Conservation (phyloP, 805 yeast genomes). For the Candida gorgasii region DNA sequence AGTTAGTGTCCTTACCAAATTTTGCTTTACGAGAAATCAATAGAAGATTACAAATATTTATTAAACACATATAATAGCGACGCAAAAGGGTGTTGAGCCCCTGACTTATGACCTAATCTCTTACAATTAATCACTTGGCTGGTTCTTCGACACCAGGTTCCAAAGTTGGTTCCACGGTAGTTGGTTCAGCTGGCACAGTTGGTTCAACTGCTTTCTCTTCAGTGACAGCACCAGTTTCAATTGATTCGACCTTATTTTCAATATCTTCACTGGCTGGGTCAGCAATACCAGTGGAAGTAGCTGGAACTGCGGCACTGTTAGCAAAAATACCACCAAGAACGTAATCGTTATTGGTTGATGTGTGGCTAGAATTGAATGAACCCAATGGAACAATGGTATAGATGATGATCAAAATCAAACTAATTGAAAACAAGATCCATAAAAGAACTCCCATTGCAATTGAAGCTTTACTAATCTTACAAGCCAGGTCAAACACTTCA, state of each 20-base stretch:
- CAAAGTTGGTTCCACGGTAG: not conserved
- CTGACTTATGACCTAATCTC: not conserved
- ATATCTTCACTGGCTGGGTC: not conserved
- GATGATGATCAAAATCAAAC: constrained; percentile 18
- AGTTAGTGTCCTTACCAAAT: too few relatives aligned
- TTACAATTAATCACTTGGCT: not conserved
- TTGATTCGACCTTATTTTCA: constrained; percentile 1
- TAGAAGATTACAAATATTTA: not conserved
- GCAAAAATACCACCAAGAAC: not conserved
- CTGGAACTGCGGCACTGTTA: not conserved
- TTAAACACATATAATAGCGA: not conserved
- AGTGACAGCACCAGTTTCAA: constrained; percentile 1
- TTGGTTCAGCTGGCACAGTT: not conserved
- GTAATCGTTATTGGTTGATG: constrained; percentile 4
- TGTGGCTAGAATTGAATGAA: constrained; percentile 1
- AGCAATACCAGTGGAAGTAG: not conserved
- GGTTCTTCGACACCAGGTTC: not conserved
- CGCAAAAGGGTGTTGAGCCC: too few relatives aligned
- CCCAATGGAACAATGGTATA: constrained; percentile 20
- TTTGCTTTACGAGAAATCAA: too few relatives aligned
- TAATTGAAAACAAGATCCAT: constrained; percentile 21
- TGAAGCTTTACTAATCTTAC: constrained; percentile 23
- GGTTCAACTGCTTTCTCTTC: not conserved
- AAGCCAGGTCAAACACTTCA: constrained; percentile 8
- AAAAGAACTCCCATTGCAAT: constrained; percentile 22